Percentiles rank a stretch among this genome's conserved stretches.
phyloP scores from a whole-genome alignment of 208 protist species.

The Leptomonas seymouri region DNA sequence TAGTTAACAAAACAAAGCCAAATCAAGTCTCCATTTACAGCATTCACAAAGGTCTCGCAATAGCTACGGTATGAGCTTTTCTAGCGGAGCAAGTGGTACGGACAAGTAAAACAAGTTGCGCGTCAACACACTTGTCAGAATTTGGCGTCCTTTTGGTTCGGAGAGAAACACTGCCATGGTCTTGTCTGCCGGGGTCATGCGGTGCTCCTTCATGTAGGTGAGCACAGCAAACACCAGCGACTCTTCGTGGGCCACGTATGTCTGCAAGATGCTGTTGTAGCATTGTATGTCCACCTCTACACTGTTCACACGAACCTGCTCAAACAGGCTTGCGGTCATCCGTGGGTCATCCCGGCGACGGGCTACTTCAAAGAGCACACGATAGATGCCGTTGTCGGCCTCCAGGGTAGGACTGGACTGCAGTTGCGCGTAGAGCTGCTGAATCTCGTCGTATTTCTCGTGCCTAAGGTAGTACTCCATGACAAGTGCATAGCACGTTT shows the following conservation, averaged over 20 bases:
- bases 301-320: constrained; percentile 76
- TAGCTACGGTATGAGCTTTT: constrained; percentile 6
- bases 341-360: constrained; percentile 31
- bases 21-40: too few species aligned
- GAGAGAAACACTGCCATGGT: constrained; percentile 82
- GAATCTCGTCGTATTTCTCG: constrained; percentile 44
- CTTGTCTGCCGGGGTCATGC: constrained; percentile 50
- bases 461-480: constrained; percentile 67
- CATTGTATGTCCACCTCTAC: constrained; percentile 50
- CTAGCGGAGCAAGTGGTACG: constrained; percentile 8
- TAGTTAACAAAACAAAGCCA: too few species aligned
- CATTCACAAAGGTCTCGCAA: background rate
- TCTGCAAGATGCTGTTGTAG: constrained; percentile 86
- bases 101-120: constrained; percentile 37
- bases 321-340: constrained; percentile 58
- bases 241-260: constrained; percentile 55
- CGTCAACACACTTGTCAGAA: constrained; percentile 45
- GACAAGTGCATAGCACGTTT: constrained; percentile 58
- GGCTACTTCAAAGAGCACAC: constrained; percentile 68
- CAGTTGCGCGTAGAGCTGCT: constrained; percentile 62
- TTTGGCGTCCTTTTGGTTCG: constrained; percentile 47
- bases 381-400: constrained; percentile 58
- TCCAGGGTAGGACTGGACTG: constrained; percentile 61
- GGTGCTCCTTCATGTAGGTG: constrained; percentile 75
- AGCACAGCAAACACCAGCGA: constrained; percentile 79